Conservation (phyloP, 345 rosid genomes). For the Gossypium ekmanianum region DNA sequence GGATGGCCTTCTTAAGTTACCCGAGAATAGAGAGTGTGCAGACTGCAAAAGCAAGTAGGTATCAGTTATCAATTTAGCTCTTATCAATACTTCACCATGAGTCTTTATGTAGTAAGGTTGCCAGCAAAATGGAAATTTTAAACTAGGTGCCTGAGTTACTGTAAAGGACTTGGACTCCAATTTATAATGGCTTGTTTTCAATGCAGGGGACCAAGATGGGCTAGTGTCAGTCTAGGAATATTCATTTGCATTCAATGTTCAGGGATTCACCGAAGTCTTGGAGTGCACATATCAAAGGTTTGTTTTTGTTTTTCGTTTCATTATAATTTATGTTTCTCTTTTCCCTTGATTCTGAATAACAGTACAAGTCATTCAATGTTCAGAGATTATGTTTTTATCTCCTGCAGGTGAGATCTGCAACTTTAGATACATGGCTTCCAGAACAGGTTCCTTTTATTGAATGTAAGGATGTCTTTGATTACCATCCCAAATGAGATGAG, state of each 20-base stretch:
- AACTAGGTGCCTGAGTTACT: background rate
- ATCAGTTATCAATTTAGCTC: conserved; percentile 6
- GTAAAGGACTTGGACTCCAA: conserved; percentile 4
- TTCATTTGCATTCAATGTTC: conserved; percentile 98
- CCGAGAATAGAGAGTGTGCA: conserved; percentile 90
- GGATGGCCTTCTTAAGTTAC: conserved; percentile 79
- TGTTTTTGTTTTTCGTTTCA: background rate
- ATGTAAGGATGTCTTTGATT: conserved; percentile 41
- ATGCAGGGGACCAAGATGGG: conserved; percentile 90
- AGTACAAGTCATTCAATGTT: background rate
- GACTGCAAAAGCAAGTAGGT: conserved; percentile 93
- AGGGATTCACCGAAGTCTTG: conserved; percentile 86
- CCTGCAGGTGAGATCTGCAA: conserved; percentile 81
- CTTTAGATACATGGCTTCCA: conserved; percentile 98
- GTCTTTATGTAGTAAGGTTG: background rate
- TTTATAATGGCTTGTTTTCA: conserved; percentile 21
- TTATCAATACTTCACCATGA: background rate
- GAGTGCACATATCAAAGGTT: conserved; percentile 97
- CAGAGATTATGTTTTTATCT: background rate
- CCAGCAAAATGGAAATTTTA: background rate
- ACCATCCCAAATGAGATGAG: background rate
- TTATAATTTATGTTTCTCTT: background rate
- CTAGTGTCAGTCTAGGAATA: conserved; percentile 92
- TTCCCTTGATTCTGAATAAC: background rate
- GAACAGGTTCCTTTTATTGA: conserved; percentile 81